A percentile compares a stretch with the other conserved stretches of the same genome.
These are phyloP conservation scores for Penicillium argentinense DNA, from an alignment of 495 filamentous ascomycete genomes.

Conservation along the genomic window DNA sequence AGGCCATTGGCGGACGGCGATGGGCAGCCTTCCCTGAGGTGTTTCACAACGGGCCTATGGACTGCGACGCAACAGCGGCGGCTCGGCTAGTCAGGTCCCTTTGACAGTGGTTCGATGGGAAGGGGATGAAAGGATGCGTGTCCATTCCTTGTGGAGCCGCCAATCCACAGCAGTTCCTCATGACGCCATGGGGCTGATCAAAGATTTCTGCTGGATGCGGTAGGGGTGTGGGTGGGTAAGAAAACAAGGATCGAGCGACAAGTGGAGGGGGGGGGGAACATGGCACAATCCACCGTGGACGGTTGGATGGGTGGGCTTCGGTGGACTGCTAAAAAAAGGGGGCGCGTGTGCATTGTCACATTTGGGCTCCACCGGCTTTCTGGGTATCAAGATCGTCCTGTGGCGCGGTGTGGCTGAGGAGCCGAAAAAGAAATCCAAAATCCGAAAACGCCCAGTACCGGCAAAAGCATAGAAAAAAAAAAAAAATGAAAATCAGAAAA, in stretches of 20 bases:
- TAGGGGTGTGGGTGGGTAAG: constrained; percentile 3
- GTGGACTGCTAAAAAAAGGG: constrained; percentile 8
- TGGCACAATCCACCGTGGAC: too few relatives aligned
- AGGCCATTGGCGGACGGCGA: constrained; percentile 6
- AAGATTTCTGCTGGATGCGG: constrained; percentile 12
- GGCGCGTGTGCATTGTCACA: constrained; percentile 22
- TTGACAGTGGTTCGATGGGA: constrained; percentile 3
- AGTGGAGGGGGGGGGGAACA: constrained; percentile 1
- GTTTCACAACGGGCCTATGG: constrained; percentile 18
- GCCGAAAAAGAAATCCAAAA: not conserved
- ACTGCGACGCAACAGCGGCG: constrained; percentile 20
- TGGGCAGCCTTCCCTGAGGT: not conserved
- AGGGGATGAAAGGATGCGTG: constrained; percentile 2
- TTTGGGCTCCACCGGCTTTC: constrained; percentile 9
- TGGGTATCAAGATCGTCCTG: constrained; percentile 25
- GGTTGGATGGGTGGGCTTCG: not conserved
- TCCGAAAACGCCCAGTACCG: not conserved
- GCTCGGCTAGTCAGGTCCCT: constrained; percentile 30
- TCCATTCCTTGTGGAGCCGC: constrained; percentile 6
- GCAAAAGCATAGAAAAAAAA: not conserved
- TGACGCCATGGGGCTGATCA: constrained; percentile 15
- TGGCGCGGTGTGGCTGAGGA: constrained; percentile 18
- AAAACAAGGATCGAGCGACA: constrained; percentile 7
- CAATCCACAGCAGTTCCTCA: constrained; percentile 9
- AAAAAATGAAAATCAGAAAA: constrained; percentile 1